Evolutionary conservation across 257 asterid genomes (phyloP).

Genomic region (Oldenlandia corymbosa): DNA sequence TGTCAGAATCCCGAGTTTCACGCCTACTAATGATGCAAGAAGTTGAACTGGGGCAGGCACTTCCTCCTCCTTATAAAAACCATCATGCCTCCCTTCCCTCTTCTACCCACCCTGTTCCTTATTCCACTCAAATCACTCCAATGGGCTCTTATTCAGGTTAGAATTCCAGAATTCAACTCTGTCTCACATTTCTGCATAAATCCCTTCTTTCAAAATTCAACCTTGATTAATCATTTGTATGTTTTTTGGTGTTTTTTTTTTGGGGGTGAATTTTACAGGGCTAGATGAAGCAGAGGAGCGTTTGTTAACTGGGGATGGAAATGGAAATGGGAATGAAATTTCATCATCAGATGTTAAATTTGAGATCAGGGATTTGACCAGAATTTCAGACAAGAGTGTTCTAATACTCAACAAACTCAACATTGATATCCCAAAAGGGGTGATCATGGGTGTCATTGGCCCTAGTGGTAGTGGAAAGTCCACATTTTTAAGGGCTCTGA

Average conservation of each 20-base stretch:
- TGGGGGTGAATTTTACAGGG: background rate
- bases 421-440: constrained; percentile 56
- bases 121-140: background rate
- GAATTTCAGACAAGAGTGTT: constrained; percentile 46
- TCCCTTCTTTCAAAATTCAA: background rate
- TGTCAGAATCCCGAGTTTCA: background rate
- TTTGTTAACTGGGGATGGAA: constrained; percentile 28
- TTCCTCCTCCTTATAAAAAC: background rate
- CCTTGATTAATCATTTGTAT: background rate
- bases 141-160: constrained; percentile 21
- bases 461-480: constrained; percentile 90
- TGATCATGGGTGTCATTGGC: constrained; percentile 70
- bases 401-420: constrained; percentile 47
- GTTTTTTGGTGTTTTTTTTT: too few species aligned
- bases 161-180: background rate
- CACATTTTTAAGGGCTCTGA: constrained; percentile 60
- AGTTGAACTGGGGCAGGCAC: constrained; percentile 4
- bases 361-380: constrained; percentile 50
- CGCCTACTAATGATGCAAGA: background rate
- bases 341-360: constrained; percentile 32
- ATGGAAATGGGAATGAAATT: constrained; percentile 15
- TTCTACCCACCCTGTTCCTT: background rate
- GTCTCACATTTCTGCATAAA: background rate
- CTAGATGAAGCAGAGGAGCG: constrained; percentile 34
- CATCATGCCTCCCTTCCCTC: background rate